A percentile compares a stretch with the other conserved stretches of the same genome.
Conservation (phyloP, 2,329 filamentous ascomycete species). For the Trichophyton schoenleinii region DNA sequence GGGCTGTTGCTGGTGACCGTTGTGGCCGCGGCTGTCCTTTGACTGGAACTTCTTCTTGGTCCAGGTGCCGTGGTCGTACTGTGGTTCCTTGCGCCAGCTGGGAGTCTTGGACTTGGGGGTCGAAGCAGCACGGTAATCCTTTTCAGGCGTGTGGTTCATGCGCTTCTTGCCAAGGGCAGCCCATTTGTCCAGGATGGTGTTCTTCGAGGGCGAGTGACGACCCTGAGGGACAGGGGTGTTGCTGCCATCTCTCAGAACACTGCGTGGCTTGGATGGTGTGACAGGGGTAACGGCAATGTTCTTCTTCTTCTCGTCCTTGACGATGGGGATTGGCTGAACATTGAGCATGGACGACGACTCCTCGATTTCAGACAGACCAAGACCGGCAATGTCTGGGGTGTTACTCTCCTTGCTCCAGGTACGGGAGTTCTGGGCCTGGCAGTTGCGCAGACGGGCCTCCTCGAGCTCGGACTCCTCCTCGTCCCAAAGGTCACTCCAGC, state of each 20-base stretch:
- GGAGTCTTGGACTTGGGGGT: constrained; percentile 32
- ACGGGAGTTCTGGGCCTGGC: constrained; percentile 52
- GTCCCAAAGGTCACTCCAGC: constrained; percentile 98
- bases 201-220: constrained; percentile 49
- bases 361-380: constrained; percentile 40
- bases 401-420: constrained; percentile 69
- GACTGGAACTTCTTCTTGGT: constrained; percentile 23
- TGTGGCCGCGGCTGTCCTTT: constrained; percentile 4
- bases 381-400: constrained; percentile 38
- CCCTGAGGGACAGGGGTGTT: constrained; percentile 15
- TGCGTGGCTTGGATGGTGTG: constrained; percentile 60
- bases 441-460: constrained; percentile 47
- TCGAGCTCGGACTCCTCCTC: constrained; percentile 69
- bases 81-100: constrained; percentile 33
- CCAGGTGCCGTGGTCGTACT: constrained; percentile 25
- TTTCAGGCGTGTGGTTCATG: constrained; percentile 49
- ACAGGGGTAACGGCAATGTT: constrained; percentile 36
- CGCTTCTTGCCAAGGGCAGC: constrained; percentile 72
- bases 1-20: constrained; percentile 15
- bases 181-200: constrained; percentile 64
- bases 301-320: constrained; percentile 17
- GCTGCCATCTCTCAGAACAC: constrained; percentile 7
- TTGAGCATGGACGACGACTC: constrained; percentile 42
- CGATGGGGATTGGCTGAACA: constrained; percentile 29
- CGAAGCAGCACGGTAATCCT: constrained; percentile 40